phyloP scores from a whole-genome alignment of 352 stramenopile species.

The Thraustotheca clavata region DNA sequence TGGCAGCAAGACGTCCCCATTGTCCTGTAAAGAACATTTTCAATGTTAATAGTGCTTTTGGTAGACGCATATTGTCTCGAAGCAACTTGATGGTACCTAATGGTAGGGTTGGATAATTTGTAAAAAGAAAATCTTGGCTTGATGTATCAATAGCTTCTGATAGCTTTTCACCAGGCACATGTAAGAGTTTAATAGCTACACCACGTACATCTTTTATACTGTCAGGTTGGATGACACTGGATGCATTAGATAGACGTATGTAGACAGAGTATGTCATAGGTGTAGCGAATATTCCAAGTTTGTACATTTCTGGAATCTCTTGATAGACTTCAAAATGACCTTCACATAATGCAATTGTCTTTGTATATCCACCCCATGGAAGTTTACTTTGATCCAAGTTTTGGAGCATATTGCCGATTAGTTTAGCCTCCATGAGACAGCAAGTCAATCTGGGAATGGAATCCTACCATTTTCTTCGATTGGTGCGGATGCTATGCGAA shows the following conservation, averaged over 20 bases:
- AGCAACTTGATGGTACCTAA: neutral
- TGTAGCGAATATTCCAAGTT: neutral
- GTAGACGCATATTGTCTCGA: neutral
- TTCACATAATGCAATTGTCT: neutral
- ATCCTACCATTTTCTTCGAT: too few relatives aligned
- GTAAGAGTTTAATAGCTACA: neutral
- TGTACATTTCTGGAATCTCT: neutral
- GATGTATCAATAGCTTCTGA: neutral
- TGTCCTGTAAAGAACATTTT: neutral
- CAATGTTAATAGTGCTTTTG: neutral
- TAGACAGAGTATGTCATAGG: neutral
- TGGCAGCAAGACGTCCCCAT: neutral
- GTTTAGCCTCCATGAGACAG: too few relatives aligned
- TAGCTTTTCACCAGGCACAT: neutral
- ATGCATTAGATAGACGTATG: neutral
- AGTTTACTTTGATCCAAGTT: too few relatives aligned
- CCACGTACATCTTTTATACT: neutral
- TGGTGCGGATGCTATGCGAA: too few relatives aligned
- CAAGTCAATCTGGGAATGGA: too few relatives aligned
- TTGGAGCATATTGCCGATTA: too few relatives aligned
- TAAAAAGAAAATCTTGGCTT: neutral
- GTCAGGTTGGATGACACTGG: neutral
- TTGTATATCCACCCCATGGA: too few relatives aligned
- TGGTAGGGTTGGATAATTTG: neutral
- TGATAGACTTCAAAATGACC: neutral